Base-by-base conservation (phyloP, 495 filamentous ascomycete species). In the Bryoglossum gracile region DNA sequence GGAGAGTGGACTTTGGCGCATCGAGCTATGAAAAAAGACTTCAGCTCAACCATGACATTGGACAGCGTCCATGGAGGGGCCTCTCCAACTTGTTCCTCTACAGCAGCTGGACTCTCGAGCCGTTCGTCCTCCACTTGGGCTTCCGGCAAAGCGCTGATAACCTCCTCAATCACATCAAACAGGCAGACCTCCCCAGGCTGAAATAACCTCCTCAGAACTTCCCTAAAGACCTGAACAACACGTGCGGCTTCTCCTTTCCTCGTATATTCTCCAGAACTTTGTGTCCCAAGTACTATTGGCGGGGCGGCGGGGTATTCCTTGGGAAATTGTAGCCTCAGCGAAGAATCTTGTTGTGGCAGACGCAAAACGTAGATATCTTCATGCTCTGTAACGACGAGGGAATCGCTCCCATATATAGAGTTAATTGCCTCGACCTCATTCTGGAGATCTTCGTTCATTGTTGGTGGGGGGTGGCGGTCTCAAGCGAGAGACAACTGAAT, bases 361-460 rank as follows among this genome's bases (percentile, higher is more conserved):
- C 64, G 67, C 44, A 85, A 68, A 46, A 81, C 61, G 48, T 75
- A 80, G 21, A 70, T 46, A 49, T 55, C 51, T 8, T 58, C 36
- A 16, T 57, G 52, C 36, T 65, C 61, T 13, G 61, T 57, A 13
- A 63, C 65, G 5, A 63, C 56, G 18, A 95, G 67, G 4, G 84
- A 86, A 33, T 72, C 66, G 13, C 79, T 74, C 18, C 82, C 86
- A 67, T 94, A 98, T 55, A 98, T 98, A 17, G 91, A 87, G 63
- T 92, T 95, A 53, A 98, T 86, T 41, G 87, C 88, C 59, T 84
- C 83, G 13, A 91, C 69, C 67, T 98, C 92, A 67, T 96, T 87
- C 32, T 60, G 62, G 18, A 95, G 80, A 26, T 91, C 87, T 72
- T 89, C 70, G 45, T 77, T 81, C 81, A 84, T 86, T n/a, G n/a